A percentile compares a stretch with the other conserved stretches of the same genome.
Conservation (phyloP, 2,329 filamentous ascomycete species). For the Calycina herbarum region DNA sequence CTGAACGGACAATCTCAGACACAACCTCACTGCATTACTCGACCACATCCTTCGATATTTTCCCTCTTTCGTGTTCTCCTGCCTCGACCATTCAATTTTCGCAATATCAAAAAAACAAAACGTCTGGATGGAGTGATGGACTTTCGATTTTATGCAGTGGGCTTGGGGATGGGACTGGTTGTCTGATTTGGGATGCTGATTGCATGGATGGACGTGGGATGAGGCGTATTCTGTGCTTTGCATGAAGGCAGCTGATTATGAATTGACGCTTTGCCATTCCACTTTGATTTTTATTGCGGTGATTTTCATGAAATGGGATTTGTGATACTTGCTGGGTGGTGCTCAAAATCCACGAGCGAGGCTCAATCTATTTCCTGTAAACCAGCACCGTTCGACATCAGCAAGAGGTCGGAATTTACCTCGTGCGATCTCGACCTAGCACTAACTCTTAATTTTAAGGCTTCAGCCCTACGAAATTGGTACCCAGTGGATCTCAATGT, state of each 20-base stretch:
- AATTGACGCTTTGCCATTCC: constrained; percentile 14
- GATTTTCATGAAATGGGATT: constrained; percentile 4
- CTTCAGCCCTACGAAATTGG: no score
- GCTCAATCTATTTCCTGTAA: neutral
- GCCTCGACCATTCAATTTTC: constrained; percentile 4
- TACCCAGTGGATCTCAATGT: no score
- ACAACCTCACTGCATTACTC: constrained; percentile 17
- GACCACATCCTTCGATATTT: constrained; percentile 14
- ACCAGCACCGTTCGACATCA: neutral
- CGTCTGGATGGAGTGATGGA: constrained; percentile 15
- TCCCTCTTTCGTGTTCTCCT: constrained; percentile 15
- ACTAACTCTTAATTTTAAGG: no score
- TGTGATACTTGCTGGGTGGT: neutral
- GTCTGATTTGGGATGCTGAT: constrained; percentile 15
- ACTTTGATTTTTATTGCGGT: neutral
- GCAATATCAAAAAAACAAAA: constrained; percentile 9
- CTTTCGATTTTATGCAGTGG: constrained; percentile 6
- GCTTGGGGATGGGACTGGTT: constrained; percentile 7
- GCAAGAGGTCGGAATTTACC: neutral
- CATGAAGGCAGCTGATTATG: constrained; percentile 14
- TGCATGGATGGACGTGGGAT: constrained; percentile 7
- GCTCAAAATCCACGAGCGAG: neutral
- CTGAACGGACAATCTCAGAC: constrained; percentile 63
- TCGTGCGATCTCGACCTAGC: neutral
- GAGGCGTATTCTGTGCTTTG: constrained; percentile 20